Base-by-base conservation (phyloP, 2,329 filamentous ascomycete genomes). In the Aspergillus arachidicola region DNA sequence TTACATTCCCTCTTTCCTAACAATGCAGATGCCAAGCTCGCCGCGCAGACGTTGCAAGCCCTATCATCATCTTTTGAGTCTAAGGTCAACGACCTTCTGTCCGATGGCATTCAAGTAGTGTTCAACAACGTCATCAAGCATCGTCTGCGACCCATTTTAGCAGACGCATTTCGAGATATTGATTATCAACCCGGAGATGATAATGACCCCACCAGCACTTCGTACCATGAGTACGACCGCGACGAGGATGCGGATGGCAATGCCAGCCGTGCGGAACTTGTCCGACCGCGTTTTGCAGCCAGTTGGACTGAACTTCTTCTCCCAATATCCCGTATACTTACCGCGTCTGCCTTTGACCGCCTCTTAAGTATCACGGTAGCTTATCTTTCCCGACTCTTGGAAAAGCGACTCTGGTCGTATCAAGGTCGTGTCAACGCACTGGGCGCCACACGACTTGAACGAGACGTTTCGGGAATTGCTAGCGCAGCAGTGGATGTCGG, bases 101-200 rank as follows among this genome's bases (percentile, higher is more conserved):
- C 87, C 60, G 94, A 98, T 74, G 93, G 92, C 36, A 86, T 97
- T 34, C 87, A 91, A 69, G 93, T 96, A 6, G 85, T 97, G 51
- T 96, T 96, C 76, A 90, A 91, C 72, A 91, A 94, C 72, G 92
- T 98, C 2, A 85, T 97, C 71, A 94, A 94, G 74, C 87, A 89
- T 2, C 91, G 94, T 12, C 84, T 99, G 16, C 89, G 94, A 0
- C 92, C 93, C 0, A 89, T 97, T 3, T 84, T 99, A 12, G 86
- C 88, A 21, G 94, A 99, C 63, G 89, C 93, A 0, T 98, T 98
- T 84, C 90, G 94, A 50, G 94, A 98, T 72, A 87, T 92, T 26
- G 93, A 97, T 78, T 99, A 99, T 79, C 85, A 87, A 10, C 82
- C 92, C 4, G 84, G 84, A 1, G 85, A 89, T 64, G 85, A 88